These are phyloP conservation scores for Tylopilus rubrobrunneus DNA, from an alignment of 768 basidiomycete genomes.

Conservation along the genomic window DNA sequence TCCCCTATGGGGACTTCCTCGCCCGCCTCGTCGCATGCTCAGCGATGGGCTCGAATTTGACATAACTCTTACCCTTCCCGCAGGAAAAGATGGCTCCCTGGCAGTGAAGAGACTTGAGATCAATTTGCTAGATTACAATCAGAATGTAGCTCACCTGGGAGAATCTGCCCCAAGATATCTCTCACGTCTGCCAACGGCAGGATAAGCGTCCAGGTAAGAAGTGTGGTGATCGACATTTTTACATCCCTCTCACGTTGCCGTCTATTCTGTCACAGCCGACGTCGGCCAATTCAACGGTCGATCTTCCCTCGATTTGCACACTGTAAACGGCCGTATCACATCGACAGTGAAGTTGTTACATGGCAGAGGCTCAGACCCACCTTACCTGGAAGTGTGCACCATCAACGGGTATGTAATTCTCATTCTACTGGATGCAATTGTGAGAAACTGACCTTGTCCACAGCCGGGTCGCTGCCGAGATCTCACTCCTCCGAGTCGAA, in stretches of 20 bases:
- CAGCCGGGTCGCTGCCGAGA: conserved; percentile 20
- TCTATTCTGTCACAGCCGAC: conserved; percentile 33
- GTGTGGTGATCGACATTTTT: neutral
- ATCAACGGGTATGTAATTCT: conserved; percentile 38
- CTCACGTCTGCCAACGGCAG: conserved; percentile 35
- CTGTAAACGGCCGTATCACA: conserved; percentile 40
- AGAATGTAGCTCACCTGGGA: conserved; percentile 35
- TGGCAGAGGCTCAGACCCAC: conserved; percentile 18
- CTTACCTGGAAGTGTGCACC: conserved; percentile 34
- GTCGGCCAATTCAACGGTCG: conserved; percentile 32
- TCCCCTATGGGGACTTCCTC: conserved; percentile 6
- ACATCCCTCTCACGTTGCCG: conserved; percentile 1
- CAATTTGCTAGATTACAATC: conserved; percentile 36
- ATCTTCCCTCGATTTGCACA: conserved; percentile 32
- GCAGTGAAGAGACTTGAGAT: conserved; percentile 43
- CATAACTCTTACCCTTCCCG: conserved; percentile 37
- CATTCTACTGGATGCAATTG: neutral
- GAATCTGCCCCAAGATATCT: conserved; percentile 29
- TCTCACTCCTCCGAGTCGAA: conserved; percentile 29
- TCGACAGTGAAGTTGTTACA: conserved; percentile 37
- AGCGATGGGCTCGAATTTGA: conserved; percentile 31
- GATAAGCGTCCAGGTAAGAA: conserved; percentile 34
- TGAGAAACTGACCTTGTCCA: conserved; percentile 2
- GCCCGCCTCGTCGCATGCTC: neutral
- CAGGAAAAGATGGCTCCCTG: conserved; percentile 19